phyloP scores from a whole-genome alignment of 768 basidiomycete species.

The Gloeostereum incarnatum region DNA sequence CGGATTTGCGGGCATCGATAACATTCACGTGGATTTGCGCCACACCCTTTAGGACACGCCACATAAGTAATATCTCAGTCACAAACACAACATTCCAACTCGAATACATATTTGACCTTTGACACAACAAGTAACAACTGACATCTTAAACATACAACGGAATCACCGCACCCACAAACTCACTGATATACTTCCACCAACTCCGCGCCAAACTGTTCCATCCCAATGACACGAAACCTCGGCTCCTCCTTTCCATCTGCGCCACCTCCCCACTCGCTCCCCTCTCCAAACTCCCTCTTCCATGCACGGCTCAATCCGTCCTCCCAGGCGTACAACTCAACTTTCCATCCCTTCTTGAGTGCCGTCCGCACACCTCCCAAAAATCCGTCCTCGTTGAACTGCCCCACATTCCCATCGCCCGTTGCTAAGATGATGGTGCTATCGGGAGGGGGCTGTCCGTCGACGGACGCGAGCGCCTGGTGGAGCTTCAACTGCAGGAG shows the following conservation, averaged over 20 bases:
- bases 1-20: no score
- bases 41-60: no score
- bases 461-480: conserved; percentile 69
- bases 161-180: no score
- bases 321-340: conserved; percentile 94
- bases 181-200: conserved; percentile 34
- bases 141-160: no score
- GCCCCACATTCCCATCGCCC: conserved; percentile 86
- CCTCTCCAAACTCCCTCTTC: conserved; percentile 62
- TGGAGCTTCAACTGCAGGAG: conserved; percentile 88
- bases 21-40: no score
- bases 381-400: conserved; percentile 93
- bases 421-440: conserved; percentile 88
- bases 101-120: no score
- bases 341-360: conserved; percentile 82
- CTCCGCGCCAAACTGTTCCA: conserved; percentile 60
- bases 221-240: conserved; percentile 45
- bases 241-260: conserved; percentile 25
- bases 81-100: no score
- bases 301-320: conserved; percentile 73
- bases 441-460: conserved; percentile 47
- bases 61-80: no score
- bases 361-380: conserved; percentile 81
- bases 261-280: conserved; percentile 16
- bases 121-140: no score